Evolutionary conservation across 1,139 yeast genomes (phyloP).

Genomic region (Fermentozyma sake): DNA sequence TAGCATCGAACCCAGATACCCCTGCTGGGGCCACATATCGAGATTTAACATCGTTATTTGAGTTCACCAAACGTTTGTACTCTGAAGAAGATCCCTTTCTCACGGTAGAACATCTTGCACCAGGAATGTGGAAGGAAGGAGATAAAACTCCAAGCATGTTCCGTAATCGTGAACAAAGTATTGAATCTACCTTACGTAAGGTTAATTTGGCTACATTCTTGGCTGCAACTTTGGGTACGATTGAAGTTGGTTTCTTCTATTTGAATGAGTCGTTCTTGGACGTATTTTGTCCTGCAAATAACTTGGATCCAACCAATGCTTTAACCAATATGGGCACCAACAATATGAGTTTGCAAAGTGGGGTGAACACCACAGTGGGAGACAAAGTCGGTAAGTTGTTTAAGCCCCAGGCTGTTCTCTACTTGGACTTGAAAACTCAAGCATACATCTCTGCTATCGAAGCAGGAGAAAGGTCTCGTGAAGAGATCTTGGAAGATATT

Average conservation of each 20-base stretch:
- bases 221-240: slow-evolving; percentile 76
- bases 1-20: slow-evolving; percentile 69
- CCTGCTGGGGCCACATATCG: slow-evolving; percentile 72
- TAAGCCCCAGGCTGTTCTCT: slow-evolving; percentile 76
- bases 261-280: slow-evolving; percentile 79
- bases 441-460: slow-evolving; percentile 88
- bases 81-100: slow-evolving; percentile 67
- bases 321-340: slow-evolving; percentile 35
- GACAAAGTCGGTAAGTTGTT: slow-evolving; percentile 56
- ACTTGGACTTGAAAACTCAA: slow-evolving; percentile 86
- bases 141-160: slow-evolving; percentile 54
- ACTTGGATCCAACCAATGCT: slow-evolving; percentile 39
- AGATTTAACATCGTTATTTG: slow-evolving; percentile 69
- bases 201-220: slow-evolving; percentile 85
- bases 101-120: slow-evolving; percentile 55
- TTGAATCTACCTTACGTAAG: slow-evolving; percentile 70
- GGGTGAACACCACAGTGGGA: slow-evolving; percentile 34
- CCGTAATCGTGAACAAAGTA: slow-evolving; percentile 57
- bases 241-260: slow-evolving; percentile 83
- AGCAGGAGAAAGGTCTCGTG: slow-evolving; percentile 62
- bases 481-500: slow-evolving; percentile 69
- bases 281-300: slow-evolving; percentile 69
- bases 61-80: slow-evolving; percentile 62
- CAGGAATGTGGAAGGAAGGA: slow-evolving; percentile 67
- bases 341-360: slow-evolving; percentile 35